Base-by-base conservation (phyloP, 1,284 basidiomycete genomes). In the Agroathelia rolfsii region DNA sequence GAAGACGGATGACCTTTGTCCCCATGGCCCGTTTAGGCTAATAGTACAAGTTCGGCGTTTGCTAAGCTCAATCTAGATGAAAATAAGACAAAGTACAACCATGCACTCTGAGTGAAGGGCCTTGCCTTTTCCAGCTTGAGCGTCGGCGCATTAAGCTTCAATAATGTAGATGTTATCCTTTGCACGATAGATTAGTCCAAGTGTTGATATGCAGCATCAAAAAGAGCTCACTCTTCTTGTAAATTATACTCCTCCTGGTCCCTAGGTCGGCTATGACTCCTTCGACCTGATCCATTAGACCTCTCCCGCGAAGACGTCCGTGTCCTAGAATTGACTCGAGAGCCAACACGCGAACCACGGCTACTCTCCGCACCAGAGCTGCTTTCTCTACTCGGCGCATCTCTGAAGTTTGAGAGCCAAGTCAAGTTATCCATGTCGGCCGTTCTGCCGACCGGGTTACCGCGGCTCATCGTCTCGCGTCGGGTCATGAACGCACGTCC, bases 11-110 rank as follows among this genome's bases (percentile, higher is more conserved):
- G 72, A 80, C 10, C 61, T 73, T 37, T 82, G 81, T 7, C 87
- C 88, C 89, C 90, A 94, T 1, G 89, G 90, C 1, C 88, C 88
- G 46, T 89, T 80, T 29, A 95, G 61, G 6, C 87, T 84, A 34
- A 95, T 68, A 2, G 87, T 92, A 43, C 87, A 87, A 11, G 76
- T 83, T 17, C 88, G 71, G 47, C 76, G 78, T 49, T 82, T 87
- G 3, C 69, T 68, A 25, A 92, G 59, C 40, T 92, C 88, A 35
- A 84, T 75, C 83, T 89, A 47, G n/a, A 26, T 3, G 14, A 31
- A 32, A 35, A 29, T 38, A 22, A 42, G 44, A 20, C 9, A 39
- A 40, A 16, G 17, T 16, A 21, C 29, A 18, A 32, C 17, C n/a
- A 4, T 33, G 14, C 8, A 27, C 15, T 19, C 21, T 24, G 29